phyloP scores from a whole-genome alignment of 164 flowering plant genomes.

The Vitis labrusca region DNA sequence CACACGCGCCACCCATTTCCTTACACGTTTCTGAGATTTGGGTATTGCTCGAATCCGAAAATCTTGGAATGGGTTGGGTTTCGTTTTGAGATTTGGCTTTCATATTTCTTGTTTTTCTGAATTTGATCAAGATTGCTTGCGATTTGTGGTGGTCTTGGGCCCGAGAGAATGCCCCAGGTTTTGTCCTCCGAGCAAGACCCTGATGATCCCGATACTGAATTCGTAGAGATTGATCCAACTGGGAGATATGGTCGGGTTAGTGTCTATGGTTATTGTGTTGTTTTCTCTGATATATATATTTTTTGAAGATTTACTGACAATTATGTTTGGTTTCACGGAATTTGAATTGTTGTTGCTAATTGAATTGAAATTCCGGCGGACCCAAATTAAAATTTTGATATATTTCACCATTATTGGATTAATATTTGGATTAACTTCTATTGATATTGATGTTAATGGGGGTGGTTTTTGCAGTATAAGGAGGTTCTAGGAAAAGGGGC shows the following conservation, averaged over 20 bases:
- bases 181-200: constrained; percentile 47
- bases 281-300: not conserved
- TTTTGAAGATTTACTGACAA: too few species aligned
- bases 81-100: too few species aligned
- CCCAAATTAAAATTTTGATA: too few species aligned
- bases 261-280: constrained; percentile 10
- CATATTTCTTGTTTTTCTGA: too few species aligned
- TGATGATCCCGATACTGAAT: constrained; percentile 67
- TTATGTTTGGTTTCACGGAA: too few species aligned
- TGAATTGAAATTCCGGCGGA: not conserved
- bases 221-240: constrained; percentile 84
- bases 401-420: too few species aligned
- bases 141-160: too few species aligned
- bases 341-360: not conserved
- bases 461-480: constrained; percentile 66
- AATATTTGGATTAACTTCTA: not conserved
- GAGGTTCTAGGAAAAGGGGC: constrained; percentile 95
- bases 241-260: constrained; percentile 91
- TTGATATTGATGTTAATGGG: not conserved
- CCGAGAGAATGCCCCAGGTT: constrained; percentile 44
- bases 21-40: too few species aligned
- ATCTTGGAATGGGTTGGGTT: too few species aligned
- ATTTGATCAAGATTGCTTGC: too few species aligned
- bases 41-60: too few species aligned
- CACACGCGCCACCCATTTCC: too few species aligned